Conservation (phyloP, 495 filamentous ascomycete genomes). For the Immersiella caudata region DNA sequence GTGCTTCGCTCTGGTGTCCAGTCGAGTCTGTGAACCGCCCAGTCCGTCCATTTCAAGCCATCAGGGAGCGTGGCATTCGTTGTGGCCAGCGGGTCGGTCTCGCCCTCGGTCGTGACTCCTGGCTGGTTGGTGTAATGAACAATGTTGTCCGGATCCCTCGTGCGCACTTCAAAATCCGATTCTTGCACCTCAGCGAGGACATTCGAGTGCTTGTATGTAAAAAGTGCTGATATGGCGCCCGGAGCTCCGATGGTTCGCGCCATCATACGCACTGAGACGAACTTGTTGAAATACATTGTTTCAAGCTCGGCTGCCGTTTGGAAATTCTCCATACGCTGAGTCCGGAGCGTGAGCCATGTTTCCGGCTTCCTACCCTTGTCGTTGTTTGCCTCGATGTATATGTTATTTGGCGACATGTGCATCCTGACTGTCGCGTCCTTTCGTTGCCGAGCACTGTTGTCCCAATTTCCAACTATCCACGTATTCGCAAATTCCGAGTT, state of each 20-base stretch:
- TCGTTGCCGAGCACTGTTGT: conserved; percentile 42
- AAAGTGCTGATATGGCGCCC: conserved; percentile 71
- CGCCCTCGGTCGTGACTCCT: conserved; percentile 47
- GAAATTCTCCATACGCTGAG: conserved; percentile 55
- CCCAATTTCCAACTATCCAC: conserved; percentile 65
- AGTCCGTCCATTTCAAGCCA: conserved; percentile 60
- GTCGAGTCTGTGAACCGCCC: conserved; percentile 74
- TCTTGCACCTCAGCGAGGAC: conserved; percentile 59
- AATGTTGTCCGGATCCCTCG: conserved; percentile 54
- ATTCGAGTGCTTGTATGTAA: conserved; percentile 57
- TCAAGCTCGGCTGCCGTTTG: conserved; percentile 70
- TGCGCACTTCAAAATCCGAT: conserved; percentile 77
- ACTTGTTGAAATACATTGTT: conserved; percentile 54
- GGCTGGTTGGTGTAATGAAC: conserved; percentile 80
- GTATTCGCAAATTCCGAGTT: conserved; percentile 46
- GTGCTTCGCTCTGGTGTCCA: conserved; percentile 64
- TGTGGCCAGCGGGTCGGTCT: conserved; percentile 49
- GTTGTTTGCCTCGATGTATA: conserved; percentile 59
- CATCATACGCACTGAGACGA: conserved; percentile 64
- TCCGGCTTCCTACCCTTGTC: conserved; percentile 40
- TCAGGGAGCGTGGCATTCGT: conserved; percentile 50
- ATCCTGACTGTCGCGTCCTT: conserved; percentile 53
- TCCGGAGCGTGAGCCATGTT: conserved; percentile 65
- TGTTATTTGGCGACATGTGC: conserved; percentile 65
- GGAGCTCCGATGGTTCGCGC: conserved; percentile 54